phyloP scores from a whole-genome alignment of 1,139 yeast genomes.

The Geotrichum phurueaensis region DNA sequence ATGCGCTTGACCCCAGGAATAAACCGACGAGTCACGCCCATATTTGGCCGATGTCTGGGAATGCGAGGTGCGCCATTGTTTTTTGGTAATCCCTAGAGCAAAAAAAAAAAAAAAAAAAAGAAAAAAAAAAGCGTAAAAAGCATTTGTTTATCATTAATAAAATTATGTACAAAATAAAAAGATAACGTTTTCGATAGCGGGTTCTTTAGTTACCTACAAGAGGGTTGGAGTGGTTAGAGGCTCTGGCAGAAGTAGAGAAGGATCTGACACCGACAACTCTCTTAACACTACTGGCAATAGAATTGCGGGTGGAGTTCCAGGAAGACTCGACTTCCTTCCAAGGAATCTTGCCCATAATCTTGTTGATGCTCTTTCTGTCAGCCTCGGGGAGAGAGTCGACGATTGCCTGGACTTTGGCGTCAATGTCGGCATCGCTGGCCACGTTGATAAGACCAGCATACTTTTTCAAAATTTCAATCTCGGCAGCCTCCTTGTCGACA shows the following conservation, averaged over 20 bases:
- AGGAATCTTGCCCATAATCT: conserved; percentile 44
- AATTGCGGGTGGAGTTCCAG: conserved; percentile 48
- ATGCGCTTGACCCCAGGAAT: conserved; percentile 60
- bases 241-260: conserved; percentile 22
- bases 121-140: background rate
- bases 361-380: conserved; percentile 35
- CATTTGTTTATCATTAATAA: background rate
- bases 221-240: conserved; percentile 45
- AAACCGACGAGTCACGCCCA: conserved; percentile 51
- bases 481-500: conserved; percentile 50
- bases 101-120: conserved; percentile 11
- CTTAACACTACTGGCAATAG: conserved; percentile 29
- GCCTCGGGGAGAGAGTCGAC: conserved; percentile 32
- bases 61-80: conserved; percentile 19
- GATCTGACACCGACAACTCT: conserved; percentile 24
- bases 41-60: conserved; percentile 19
- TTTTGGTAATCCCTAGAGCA: conserved; percentile 48
- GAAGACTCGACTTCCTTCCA: conserved; percentile 46
- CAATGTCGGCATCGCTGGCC: conserved; percentile 47
- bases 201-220: conserved; percentile 39
- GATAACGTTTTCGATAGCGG: background rate
- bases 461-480: conserved; percentile 42
- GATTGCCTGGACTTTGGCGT: conserved; percentile 38
- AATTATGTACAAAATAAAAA: background rate
- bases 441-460: conserved; percentile 46